Evolutionary conservation across 1,284 basidiomycete genomes (phyloP), one percentile per base, ranked within the genome.

Genomic region (Omphalotus olearius): DNA sequence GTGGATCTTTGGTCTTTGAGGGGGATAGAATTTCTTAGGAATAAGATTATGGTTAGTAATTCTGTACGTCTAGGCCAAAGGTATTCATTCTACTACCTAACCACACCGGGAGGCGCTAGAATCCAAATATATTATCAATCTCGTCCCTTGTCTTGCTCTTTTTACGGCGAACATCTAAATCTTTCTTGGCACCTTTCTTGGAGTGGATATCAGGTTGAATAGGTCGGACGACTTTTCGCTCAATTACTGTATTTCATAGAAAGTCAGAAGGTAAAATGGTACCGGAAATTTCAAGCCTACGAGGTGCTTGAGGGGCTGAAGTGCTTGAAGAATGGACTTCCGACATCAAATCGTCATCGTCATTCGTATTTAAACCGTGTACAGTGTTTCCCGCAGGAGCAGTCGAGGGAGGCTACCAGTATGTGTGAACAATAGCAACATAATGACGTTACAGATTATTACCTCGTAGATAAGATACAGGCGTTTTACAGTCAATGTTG

Each of bases 61-160:
- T n/a, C n/a, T n/a, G n/a, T n/a, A n/a, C n/a, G n/a, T n/a, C n/a
- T n/a, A n/a, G n/a, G n/a, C n/a, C n/a, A n/a, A n/a, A n/a, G n/a
- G n/a, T n/a, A n/a, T n/a, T n/a, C n/a, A n/a, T n/a, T n/a, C n/a
- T 23, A 23, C 23, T 3, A 23, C 23, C 23, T 23, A 23, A 23
- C 23, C 23, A 5, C 23, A 23, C 23, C 5, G 23, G 23, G 30
- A 33, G 13, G 30, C 7, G 30, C 28, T 30, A 76, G 54, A 74
- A 71, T 0, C 75, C 79, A 62, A 88, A 88, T 26, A 88, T 86
- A 20, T 78, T 78, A 58, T 88, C 85, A 36, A 87, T 86, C 61
- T 82, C 84, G 57, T 86, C 76, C 26, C 59, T 60, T 52, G 68
- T 69, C 64, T 73, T 68, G 57, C 63, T 67, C 50, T 65, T 64